Evolutionary conservation across 2,329 filamentous ascomycete species (phyloP).

Genomic region (Aureobasidium melanogenum): DNA sequence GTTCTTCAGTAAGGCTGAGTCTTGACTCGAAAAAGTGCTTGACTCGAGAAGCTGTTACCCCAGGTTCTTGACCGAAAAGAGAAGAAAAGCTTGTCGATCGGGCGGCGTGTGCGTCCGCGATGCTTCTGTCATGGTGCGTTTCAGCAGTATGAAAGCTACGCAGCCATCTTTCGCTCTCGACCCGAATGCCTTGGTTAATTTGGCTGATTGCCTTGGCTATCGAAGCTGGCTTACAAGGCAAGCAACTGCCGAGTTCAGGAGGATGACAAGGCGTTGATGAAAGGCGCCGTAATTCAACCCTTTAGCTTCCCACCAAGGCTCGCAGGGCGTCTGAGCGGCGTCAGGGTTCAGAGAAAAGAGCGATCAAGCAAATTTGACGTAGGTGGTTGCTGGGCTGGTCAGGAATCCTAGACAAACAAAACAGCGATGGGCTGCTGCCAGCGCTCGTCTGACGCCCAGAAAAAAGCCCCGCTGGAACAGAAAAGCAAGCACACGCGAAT

Average conservation of each 20-base stretch:
- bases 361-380: background rate
- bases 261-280: background rate
- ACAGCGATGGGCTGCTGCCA: background rate
- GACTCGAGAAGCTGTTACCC: background rate
- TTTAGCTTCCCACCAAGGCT: background rate
- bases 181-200: background rate
- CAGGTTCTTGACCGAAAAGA: background rate
- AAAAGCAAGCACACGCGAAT: background rate
- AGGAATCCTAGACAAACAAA: background rate
- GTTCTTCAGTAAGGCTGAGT: background rate
- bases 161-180: background rate
- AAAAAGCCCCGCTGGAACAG: background rate
- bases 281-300: background rate
- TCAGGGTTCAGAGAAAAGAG: background rate
- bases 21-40: background rate
- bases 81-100: constrained; percentile 4
- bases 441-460: background rate
- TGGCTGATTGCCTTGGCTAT: background rate
- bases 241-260: background rate
- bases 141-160: background rate
- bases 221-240: background rate
- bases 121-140: background rate
- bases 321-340: background rate
- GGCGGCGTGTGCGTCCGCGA: background rate
- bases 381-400: constrained; percentile 1